Evolutionary conservation across 768 basidiomycete genomes (phyloP), one percentile per base, ranked within the genome.

Genomic region (Crassisporium funariophilum): DNA sequence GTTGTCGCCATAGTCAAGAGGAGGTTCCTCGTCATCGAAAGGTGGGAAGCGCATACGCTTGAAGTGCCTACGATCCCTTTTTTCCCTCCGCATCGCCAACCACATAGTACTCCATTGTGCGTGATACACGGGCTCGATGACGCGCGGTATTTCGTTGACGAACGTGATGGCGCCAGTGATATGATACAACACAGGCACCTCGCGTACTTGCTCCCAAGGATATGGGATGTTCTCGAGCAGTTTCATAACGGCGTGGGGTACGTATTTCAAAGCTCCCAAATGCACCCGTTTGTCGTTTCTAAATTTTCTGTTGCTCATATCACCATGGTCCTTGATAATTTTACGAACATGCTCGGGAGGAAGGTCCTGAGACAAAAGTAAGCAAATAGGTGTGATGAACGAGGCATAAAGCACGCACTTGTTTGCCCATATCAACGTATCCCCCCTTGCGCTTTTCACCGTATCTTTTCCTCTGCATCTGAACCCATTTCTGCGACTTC

Each of bases 71-170:
- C 97, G 89, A 66, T 99, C 97, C 47, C 97, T 83, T 76, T 99
- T 99, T 73, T 99, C 97, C 51, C 97, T 76, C 50, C 97, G 80
- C 97, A 99, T 99, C 9, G 97, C 95, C 36, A 99, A 75, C 97
- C 97, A 99, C 97, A 99, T 99, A 4, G 91, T 90, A 63, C 92
- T 95, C 97, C 97, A 99, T 61, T 98, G 97, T 1, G 97, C 93
- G 66, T 99, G 97, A 68, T 97, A 98, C 8, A 99, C 82, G 5
- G 97, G 97, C 66, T 98, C 97, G 52, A 98, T 89, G 56, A 99
- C 83, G 37, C 92, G 87, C 34, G 97, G 97, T 29, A 98, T 88
- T 67, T 98, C 94, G 72, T 98, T 98, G 56, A 99, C 97, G 61
- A 99, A 99, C 2, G 97, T 98, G 70, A 99, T 99, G 31, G 97